phyloP scores from a whole-genome alignment of 176 grass and related monocot species.

The Ensete ventricosum region DNA sequence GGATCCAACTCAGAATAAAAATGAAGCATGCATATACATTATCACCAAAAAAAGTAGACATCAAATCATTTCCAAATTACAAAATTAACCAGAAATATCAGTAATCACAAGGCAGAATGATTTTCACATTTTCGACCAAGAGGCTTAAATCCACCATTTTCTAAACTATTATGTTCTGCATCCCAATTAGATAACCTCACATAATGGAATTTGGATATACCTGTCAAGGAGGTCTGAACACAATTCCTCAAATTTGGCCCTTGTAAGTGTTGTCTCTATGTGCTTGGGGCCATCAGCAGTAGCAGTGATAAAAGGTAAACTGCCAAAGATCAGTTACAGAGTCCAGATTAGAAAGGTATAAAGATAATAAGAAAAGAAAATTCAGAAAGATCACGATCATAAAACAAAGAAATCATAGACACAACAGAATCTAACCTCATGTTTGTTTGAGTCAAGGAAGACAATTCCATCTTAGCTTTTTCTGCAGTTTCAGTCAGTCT shows the following conservation, averaged over 20 bases:
- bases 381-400: neutral
- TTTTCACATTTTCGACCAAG: neutral
- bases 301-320: constrained; percentile 87
- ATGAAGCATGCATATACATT: neutral
- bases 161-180: neutral
- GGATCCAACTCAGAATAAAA: neutral
- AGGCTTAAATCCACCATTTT: neutral
- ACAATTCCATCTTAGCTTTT: constrained; percentile 95
- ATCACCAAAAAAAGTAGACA: neutral
- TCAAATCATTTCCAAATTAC: too few species aligned
- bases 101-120: neutral
- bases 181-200: too few species aligned
- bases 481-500: constrained; percentile 88
- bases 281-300: constrained; percentile 87
- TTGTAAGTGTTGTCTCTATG: constrained; percentile 75
- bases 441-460: constrained; percentile 67
- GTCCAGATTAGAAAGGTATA: constrained; percentile 6
- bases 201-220: constrained; percentile 10
- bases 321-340: constrained; percentile 19
- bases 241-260: constrained; percentile 89
- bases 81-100: neutral
- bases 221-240: constrained; percentile 89
- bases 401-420: neutral
- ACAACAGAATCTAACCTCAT: constrained; percentile 45
- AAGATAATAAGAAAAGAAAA: neutral